Percentiles rank a stretch among this genome's conserved stretches.
Evolutionary conservation across 1,139 yeast genomes (phyloP).

Genomic region (Blastobotrys capitulatus): DNA sequence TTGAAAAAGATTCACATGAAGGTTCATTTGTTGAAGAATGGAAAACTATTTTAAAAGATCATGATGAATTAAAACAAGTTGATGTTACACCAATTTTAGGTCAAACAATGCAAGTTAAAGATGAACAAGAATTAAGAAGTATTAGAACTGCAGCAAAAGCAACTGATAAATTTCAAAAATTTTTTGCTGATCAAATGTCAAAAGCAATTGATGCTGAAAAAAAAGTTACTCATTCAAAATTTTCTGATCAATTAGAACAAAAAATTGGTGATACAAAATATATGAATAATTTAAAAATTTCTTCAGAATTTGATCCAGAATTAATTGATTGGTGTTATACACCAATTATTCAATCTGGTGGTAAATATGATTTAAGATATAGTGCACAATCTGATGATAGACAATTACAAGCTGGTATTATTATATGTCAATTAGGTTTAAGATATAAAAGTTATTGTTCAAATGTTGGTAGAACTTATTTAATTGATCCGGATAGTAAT

Average conservation of each 20-base stretch:
- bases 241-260: slow-evolving; percentile 73
- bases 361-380: slow-evolving; percentile 76
- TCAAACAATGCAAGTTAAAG: slow-evolving; percentile 67
- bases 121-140: slow-evolving; percentile 65
- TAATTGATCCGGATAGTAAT: slow-evolving; percentile 81
- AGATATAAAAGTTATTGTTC: slow-evolving; percentile 89
- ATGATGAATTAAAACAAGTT: slow-evolving; percentile 32
- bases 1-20: slow-evolving; percentile 67
- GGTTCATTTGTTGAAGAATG: slow-evolving; percentile 82
- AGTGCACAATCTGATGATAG: slow-evolving; percentile 73
- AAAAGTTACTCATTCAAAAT: slow-evolving; percentile 63
- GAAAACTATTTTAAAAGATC: slow-evolving; percentile 36
- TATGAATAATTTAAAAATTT: slow-evolving; percentile 52
- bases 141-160: slow-evolving; percentile 71
- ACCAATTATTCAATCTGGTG: slow-evolving; percentile 88
- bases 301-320: slow-evolving; percentile 66
- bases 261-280: slow-evolving; percentile 75
- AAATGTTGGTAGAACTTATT: slow-evolving; percentile 78
- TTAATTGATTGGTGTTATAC: slow-evolving; percentile 91
- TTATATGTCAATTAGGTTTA: slow-evolving; percentile 77
- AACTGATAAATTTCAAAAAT: slow-evolving; percentile 62
- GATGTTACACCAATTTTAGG: slow-evolving; percentile 58
- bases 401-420: slow-evolving; percentile 69
- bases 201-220: slow-evolving; percentile 80
- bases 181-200: slow-evolving; percentile 85